These are phyloP conservation scores for Ogataea polymorpha DNA, from an alignment of 805 yeast genomes.

Conservation along the genomic window DNA sequence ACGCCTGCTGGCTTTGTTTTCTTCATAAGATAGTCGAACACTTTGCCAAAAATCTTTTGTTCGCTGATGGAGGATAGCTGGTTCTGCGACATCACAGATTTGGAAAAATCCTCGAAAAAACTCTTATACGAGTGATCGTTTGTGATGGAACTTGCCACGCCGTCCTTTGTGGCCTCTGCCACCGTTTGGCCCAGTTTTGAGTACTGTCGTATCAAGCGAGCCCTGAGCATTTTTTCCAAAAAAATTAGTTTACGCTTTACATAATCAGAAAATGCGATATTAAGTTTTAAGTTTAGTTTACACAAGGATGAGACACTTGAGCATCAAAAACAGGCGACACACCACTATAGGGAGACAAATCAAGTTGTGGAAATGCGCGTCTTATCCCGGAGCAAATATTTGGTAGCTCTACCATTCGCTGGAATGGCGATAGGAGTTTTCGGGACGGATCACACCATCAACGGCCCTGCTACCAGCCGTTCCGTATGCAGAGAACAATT, in stretches of 20 bases:
- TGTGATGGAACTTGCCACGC: constrained; percentile 12
- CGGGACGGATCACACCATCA: neutral
- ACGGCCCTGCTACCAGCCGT: no score
- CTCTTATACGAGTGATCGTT: constrained; percentile 22
- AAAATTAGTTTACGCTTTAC: no score
- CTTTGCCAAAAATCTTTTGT: constrained; percentile 31
- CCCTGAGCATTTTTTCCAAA: neutral
- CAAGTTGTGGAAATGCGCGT: neutral
- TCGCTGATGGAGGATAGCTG: constrained; percentile 31
- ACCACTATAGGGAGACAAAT: no score
- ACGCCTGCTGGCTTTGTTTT: constrained; percentile 22
- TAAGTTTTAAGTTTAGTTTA: no score
- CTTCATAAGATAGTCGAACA: constrained; percentile 28
- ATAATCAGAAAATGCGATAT: no score
- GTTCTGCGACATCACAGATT: constrained; percentile 16
- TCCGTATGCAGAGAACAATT: neutral
- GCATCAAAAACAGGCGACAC: no score
- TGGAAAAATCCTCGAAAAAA: constrained; percentile 27
- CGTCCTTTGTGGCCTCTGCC: constrained; percentile 4
- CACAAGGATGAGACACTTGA: neutral
- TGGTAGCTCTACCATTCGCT: no score
- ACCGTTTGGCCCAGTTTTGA: constrained; percentile 7
- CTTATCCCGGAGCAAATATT: neutral
- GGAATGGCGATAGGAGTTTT: neutral
- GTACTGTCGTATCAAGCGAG: constrained; percentile 4